Evolutionary conservation across 73 alveolate genomes (phyloP), one percentile per base, ranked within the genome.

Genomic region (Blepharisma japonicum): DNA sequence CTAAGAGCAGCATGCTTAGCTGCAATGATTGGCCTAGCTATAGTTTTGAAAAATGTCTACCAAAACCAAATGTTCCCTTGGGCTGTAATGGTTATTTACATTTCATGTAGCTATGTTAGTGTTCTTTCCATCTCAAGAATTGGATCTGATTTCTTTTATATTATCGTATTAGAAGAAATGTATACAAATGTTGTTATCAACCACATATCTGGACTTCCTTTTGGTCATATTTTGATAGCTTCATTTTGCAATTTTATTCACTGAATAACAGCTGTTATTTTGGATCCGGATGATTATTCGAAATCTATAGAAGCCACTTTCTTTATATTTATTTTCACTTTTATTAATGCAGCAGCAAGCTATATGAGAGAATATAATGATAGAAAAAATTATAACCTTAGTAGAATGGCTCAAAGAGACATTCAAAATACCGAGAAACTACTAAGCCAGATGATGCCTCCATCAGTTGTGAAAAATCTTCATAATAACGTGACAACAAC

Each of bases 401-500:
- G 23, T 4, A 61, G 23, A 25, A 14, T 61, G 14, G 74, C 74
- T 8, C 11, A 61, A 9, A 61, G 46, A 39, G 74, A 61, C 2
- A 61, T 61, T 20, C 14, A 25, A 61, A 61, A 25, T 5, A 61
- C 74, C 18, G 74, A 61, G 46, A 61, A 61, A 61, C 23, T 61
- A 2, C 46, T 61, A 9, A 61, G 23, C 23, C 74, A 61, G 74
- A n/a, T 61, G 39, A 61, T 61, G 50, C 74, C 74, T 20, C 47
- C 74, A 9, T 39, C 14, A 25, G 74, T 61, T 8, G 18, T 61
- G 74, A 61, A 25, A 25, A 61, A 61, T 61, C 47, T 61, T 0
- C 74, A 61, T 61, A n/a, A 61, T 61, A 39, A 61, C 5, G 23
- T 61, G 2, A 20, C 50, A 9, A 25, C 46, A 14, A 92, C 92